Evolutionary conservation across 176 grass and related monocot species (phyloP).

Genomic region (Zoysia pacifica): DNA sequence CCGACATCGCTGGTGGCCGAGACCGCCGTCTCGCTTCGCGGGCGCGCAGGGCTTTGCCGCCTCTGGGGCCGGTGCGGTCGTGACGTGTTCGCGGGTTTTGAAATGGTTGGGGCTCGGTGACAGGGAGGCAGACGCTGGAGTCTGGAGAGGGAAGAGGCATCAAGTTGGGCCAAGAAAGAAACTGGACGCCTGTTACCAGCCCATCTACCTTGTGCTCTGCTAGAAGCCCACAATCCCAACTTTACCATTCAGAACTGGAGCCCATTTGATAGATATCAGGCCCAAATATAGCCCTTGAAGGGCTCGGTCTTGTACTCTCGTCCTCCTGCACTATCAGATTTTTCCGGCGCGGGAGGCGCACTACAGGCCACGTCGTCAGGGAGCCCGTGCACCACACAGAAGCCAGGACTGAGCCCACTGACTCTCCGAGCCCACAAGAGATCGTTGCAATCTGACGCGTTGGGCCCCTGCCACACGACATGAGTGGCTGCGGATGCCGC

Average conservation of each 20-base stretch:
- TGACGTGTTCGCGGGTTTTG: conserved; percentile 21
- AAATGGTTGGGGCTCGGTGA: conserved; percentile 4
- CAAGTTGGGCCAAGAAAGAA: neutral
- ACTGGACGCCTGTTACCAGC: neutral
- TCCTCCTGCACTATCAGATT: neutral
- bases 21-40: neutral
- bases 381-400: neutral
- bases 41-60: neutral
- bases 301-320: too few species aligned
- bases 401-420: neutral
- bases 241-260: neutral
- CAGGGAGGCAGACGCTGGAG: neutral
- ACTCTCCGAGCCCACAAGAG: neutral
- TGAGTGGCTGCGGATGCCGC: conserved; percentile 29
- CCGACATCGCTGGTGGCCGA: conserved; percentile 37
- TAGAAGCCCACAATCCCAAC: neutral
- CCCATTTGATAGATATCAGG: neutral
- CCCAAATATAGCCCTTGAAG: too few species aligned
- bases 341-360: neutral
- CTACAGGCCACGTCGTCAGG: conserved; percentile 21
- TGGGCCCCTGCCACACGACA: neutral
- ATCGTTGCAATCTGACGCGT: neutral
- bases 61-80: neutral
- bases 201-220: neutral
- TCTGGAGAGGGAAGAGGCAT: neutral